These are phyloP conservation scores for Neurospora sp. DNA, from an alignment of 495 filamentous ascomycete genomes.

Conservation along the genomic window DNA sequence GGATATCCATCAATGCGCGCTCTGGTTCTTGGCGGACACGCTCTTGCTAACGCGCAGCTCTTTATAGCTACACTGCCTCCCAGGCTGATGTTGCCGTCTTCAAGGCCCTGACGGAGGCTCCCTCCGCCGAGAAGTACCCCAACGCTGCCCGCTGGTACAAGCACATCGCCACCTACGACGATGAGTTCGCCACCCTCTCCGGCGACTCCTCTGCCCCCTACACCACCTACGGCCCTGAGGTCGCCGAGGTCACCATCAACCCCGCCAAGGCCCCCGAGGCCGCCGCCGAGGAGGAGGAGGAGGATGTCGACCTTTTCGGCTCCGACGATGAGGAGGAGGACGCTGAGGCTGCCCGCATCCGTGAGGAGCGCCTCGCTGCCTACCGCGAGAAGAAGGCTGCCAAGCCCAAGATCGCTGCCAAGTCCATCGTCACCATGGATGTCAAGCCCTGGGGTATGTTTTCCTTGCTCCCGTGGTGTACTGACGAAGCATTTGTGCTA, in stretches of 20 bases:
- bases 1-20: background rate
- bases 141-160: conserved; percentile 97
- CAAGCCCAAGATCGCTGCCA: conserved; percentile 83
- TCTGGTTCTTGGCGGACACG: background rate
- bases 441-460: conserved; percentile 97
- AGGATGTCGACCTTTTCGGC: conserved; percentile 86
- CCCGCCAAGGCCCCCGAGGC: conserved; percentile 73
- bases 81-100: conserved; percentile 94
- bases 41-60: conserved; percentile 9
- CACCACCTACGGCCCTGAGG: conserved; percentile 87
- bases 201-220: conserved; percentile 83
- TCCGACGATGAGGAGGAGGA: conserved; percentile 90
- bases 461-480: background rate
- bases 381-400: conserved; percentile 96
- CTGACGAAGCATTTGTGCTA: conserved; percentile 8
- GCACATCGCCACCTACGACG: conserved; percentile 84
- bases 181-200: conserved; percentile 81
- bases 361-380: conserved; percentile 79
- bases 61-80: conserved; percentile 62
- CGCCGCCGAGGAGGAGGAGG: conserved; percentile 46
- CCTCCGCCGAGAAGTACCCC: conserved; percentile 78
- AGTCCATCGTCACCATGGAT: conserved; percentile 90
- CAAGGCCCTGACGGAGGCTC: conserved; percentile 72
- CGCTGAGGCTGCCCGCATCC: conserved; percentile 67
- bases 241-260: conserved; percentile 61